Percentiles rank a stretch among this genome's conserved stretches.
Evolutionary conservation across 306 rosid genomes (phyloP).

Genomic region (Sindora glabra): DNA sequence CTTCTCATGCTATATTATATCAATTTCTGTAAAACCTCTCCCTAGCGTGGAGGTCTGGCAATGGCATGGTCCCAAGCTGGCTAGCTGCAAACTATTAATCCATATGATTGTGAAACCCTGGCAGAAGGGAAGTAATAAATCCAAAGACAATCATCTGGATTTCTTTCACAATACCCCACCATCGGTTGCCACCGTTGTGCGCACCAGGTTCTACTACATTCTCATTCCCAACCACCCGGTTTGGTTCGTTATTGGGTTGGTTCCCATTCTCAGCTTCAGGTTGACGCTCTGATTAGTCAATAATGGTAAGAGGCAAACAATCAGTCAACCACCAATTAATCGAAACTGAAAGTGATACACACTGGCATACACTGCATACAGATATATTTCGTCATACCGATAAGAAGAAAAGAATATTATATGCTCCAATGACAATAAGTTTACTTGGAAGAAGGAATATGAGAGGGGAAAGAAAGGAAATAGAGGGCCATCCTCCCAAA

Average conservation of each 20-base stretch:
- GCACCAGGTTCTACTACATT: slow-evolving; percentile 48
- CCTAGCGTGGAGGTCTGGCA: background rate
- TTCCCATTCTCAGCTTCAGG: slow-evolving; percentile 49
- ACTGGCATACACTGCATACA: background rate
- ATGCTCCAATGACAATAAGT: too few species aligned
- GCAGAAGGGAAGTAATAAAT: slow-evolving; percentile 85
- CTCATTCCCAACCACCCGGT: slow-evolving; percentile 45
- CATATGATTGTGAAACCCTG: slow-evolving; percentile 85
- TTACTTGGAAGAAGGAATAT: too few species aligned
- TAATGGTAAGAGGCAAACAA: background rate
- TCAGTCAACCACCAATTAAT: background rate
- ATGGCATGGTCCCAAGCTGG: background rate
- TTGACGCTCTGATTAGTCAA: slow-evolving; percentile 49
- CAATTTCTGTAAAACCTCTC: slow-evolving; percentile 11
- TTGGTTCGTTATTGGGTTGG: slow-evolving; percentile 41
- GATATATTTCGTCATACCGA: background rate
- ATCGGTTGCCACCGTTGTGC: slow-evolving; percentile 61
- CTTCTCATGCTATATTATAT: slow-evolving; percentile 24
- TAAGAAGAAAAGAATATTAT: background rate
- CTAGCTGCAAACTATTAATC: slow-evolving; percentile 33
- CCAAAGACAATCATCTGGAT: slow-evolving; percentile 95
- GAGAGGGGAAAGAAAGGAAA: too few species aligned
- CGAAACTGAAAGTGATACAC: background rate
- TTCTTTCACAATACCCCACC: slow-evolving; percentile 94
- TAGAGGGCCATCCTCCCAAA: too few species aligned